A percentile compares a stretch with the other conserved stretches of the same genome.
Conservation (phyloP, 2,329 filamentous ascomycete genomes). For the Madurella mycetomatis region DNA sequence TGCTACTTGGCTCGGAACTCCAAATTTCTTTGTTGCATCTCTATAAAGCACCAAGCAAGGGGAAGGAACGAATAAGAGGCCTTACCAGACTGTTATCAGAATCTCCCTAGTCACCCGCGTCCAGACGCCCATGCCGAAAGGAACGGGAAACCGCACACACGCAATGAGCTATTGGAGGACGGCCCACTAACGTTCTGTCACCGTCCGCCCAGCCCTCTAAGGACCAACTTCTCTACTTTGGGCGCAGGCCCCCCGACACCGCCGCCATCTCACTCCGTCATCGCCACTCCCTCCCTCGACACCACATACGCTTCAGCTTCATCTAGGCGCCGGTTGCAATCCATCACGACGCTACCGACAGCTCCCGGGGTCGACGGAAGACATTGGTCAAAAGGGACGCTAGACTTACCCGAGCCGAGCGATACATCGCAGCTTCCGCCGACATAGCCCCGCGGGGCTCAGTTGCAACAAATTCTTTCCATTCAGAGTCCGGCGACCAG, state of each 20-base stretch:
- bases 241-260: conserved; percentile 11
- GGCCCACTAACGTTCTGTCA: conserved; percentile 16
- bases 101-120: conserved; percentile 3
- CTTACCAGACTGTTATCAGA: conserved; percentile 3
- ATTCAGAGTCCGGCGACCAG: conserved; percentile 62
- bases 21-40: conserved; percentile 10
- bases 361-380: conserved; percentile 28
- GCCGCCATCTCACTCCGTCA: conserved; percentile 2
- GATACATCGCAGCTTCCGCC: conserved; percentile 25
- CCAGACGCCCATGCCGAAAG: conserved; percentile 4
- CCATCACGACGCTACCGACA: conserved; percentile 27
- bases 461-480: conserved; percentile 52
- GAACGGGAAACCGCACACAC: conserved; percentile 4
- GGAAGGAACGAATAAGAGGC: conserved; percentile 1
- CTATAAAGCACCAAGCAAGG: conserved; percentile 5
- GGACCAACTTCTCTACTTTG: conserved; percentile 14
- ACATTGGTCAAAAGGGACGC: conserved; percentile 15
- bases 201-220: conserved; percentile 14
- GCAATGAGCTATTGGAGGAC: conserved; percentile 20
- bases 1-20: conserved; percentile 15
- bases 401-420: conserved; percentile 28
- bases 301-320: conserved; percentile 18
- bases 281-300: background rate
- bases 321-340: conserved; percentile 29
- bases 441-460: conserved; percentile 52